Base-by-base conservation (phyloP, 2,329 filamentous ascomycete species). In the Didymosphaeria variabile region DNA sequence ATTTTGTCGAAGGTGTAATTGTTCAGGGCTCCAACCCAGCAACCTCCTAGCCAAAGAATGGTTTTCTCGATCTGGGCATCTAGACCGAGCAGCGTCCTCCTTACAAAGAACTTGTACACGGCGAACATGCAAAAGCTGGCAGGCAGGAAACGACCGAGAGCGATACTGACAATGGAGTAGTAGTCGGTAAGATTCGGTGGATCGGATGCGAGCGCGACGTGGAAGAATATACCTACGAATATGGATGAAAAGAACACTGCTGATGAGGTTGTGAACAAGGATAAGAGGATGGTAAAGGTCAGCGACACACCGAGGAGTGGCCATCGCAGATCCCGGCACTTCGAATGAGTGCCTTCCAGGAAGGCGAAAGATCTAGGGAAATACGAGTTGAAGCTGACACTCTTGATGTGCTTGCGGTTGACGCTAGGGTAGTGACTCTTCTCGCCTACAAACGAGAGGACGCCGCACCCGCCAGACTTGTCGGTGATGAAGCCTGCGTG, bases 1-100 rank as follows among this genome's bases (percentile, higher is more conserved):
- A 99, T 97, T 79, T 92, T 91, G 70, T 93, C 91, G 72, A 99
- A 92, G 0, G 95, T 98, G 79, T 97, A 96, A 79, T 98, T 98
- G 72, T 94, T 94, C 67, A 99, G 80, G 1, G 92, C 90, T 17
- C 94, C 95, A 42, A 97, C 88, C 91, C 96, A 99, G 73, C 91
- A 93, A 8, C 89, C 90, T 1, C 94, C 94, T 0, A 99, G 83
- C 91, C 93, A 98, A 31, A 98, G 84, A 2, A 98, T 79, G 0
- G 93, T 92, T 83, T 97, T 97, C 73, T 97, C 94, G 46, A 97
- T 71, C 74, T 97, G 94, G 0, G 94, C 93, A 0, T 87, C 90
- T 2, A 97, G 84, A 1, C 88, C 90, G 1, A 78, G 79, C 29
- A 97, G 85, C 0, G 91, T 88, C 49, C 91, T 90, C 5, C 87